phyloP scores from a whole-genome alignment of 208 protist species.

The Herpetomonas tarakana region DNA sequence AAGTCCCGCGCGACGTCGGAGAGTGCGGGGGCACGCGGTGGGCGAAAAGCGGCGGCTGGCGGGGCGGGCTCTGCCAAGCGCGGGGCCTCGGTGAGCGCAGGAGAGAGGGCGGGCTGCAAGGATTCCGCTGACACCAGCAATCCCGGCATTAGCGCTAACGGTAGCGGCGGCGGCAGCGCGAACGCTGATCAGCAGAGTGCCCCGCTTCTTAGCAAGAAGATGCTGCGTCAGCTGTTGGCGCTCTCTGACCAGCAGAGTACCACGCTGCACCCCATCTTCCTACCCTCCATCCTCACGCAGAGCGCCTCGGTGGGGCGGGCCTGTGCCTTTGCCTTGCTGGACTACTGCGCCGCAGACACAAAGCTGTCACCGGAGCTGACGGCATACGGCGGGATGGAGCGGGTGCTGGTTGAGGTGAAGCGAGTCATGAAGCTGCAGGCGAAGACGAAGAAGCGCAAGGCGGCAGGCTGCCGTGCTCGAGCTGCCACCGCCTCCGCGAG shows the following conservation, averaged over 20 bases:
- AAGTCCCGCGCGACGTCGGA: background rate
- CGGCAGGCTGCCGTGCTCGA: too few species aligned
- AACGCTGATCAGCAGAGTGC: background rate
- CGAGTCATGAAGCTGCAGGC: slow-evolving; percentile 22
- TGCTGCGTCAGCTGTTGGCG: background rate
- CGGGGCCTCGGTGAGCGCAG: background rate
- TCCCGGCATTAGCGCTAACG: background rate
- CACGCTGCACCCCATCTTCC: slow-evolving; percentile 24
- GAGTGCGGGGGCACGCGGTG: background rate
- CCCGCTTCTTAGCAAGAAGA: background rate
- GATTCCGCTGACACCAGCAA: background rate
- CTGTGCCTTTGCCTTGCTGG: slow-evolving; percentile 64
- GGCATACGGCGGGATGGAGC: slow-evolving; percentile 58
- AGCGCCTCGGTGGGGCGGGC: slow-evolving; percentile 63
- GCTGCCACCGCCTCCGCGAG: background rate
- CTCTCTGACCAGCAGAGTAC: slow-evolving; percentile 3
- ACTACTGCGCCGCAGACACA: slow-evolving; percentile 65
- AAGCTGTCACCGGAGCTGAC: slow-evolving; percentile 34
- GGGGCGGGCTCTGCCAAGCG: background rate
- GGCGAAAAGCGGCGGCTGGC: slow-evolving; percentile 1
- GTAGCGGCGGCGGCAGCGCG: background rate
- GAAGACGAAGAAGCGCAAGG: slow-evolving; percentile 15
- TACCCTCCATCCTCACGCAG: slow-evolving; percentile 62
- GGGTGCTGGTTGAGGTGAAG: slow-evolving; percentile 66
- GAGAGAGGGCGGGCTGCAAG: background rate